Percentiles rank a stretch among this genome's conserved stretches.
Evolutionary conservation across 495 filamentous ascomycete genomes (phyloP).

Genomic region (Xylaria sp.): DNA sequence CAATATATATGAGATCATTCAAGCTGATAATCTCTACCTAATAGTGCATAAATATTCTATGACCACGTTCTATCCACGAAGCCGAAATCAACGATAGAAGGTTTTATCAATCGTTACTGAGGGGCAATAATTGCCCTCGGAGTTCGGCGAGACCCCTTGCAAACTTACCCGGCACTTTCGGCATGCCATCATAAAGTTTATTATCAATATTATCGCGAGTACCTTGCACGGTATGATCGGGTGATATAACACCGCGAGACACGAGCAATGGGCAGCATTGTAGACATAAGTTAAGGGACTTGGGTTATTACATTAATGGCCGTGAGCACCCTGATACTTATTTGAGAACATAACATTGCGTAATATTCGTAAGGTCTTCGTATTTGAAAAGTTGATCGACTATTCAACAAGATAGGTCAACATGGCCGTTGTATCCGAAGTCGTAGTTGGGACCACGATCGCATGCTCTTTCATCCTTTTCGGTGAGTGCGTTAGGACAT

Average conservation of each 20-base stretch:
- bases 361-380: not conserved
- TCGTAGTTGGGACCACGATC: conserved; percentile 46
- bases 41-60: not conserved
- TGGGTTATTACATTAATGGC: conserved; percentile 13
- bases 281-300: not conserved
- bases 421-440: conserved; percentile 33
- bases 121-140: not conserved
- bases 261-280: not conserved
- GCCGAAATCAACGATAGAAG: not conserved
- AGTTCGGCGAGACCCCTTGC: no score
- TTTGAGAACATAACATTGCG: not conserved
- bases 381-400: not conserved
- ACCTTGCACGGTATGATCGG: not conserved
- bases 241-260: not conserved
- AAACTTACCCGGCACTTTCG: not conserved
- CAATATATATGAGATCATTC: not conserved
- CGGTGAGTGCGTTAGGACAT: conserved; percentile 35
- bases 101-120: not conserved
- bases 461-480: conserved; percentile 55
- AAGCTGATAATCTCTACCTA: not conserved
- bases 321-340: not conserved
- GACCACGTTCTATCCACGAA: not conserved
- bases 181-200: not conserved
- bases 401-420: not conserved
- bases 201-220: not conserved